phyloP scores from a whole-genome alignment of 2,329 filamentous ascomycete species.

The Didymellaceae sp. region DNA sequence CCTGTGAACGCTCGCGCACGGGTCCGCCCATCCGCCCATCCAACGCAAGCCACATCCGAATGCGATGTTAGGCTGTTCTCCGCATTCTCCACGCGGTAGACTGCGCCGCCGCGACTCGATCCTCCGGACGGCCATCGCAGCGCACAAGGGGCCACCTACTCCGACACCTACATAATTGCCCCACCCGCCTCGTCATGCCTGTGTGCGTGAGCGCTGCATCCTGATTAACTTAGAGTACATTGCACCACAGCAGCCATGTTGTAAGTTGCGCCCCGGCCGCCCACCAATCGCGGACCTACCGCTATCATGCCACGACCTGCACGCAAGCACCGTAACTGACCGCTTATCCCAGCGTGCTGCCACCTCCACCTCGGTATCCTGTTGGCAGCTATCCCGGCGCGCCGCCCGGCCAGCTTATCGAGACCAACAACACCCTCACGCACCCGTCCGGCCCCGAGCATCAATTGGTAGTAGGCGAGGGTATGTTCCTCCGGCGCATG shows the following conservation, averaged over 20 bases:
- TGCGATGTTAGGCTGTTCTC: conserved; percentile 18
- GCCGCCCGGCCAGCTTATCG: conserved; percentile 78
- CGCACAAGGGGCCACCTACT: conserved; percentile 9
- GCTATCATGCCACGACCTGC: conserved; percentile 24
- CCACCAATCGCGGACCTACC: conserved; percentile 34
- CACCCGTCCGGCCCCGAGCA: conserved; percentile 83
- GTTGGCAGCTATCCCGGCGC: conserved; percentile 75
- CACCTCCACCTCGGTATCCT: conserved; percentile 85
- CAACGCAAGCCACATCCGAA: conserved; percentile 19
- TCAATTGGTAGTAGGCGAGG: conserved; percentile 92
- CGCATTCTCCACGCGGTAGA: conserved; percentile 20
- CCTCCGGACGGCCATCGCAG: conserved; percentile 11
- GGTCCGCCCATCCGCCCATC: conserved; percentile 7
- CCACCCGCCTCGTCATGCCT: conserved; percentile 18
- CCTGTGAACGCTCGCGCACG: conserved; percentile 4
- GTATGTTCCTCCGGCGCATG: conserved; percentile 54
- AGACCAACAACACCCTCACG: conserved; percentile 89
- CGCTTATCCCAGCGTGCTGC: conserved; percentile 63
- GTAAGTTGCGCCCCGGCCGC: conserved; percentile 35
- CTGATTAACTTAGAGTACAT: conserved; percentile 31
- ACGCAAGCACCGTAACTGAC: conserved; percentile 33
- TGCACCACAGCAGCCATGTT: conserved; percentile 44
- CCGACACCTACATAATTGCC: conserved; percentile 11
- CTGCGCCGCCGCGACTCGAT: conserved; percentile 12
- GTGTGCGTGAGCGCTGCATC: conserved; percentile 14